Base-by-base conservation (phyloP, 2,329 filamentous ascomycete genomes). In the Orbilia brochopaga region DNA sequence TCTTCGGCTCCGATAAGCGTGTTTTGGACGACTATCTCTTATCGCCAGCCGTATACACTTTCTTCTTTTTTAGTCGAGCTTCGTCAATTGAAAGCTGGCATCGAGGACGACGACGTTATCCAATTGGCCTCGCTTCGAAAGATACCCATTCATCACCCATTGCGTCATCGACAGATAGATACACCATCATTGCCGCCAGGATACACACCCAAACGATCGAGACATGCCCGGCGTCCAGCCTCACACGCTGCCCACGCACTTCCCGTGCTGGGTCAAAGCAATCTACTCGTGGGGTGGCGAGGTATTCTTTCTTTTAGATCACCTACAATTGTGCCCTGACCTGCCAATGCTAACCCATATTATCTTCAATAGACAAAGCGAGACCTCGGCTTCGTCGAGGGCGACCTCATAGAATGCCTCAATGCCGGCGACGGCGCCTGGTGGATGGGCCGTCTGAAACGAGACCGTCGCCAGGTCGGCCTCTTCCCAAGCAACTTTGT, bases 401-500 rank as follows among this genome's bases (percentile, higher is more conserved):
- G 94, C 74, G 94, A 99, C 80, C 81, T 99, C 75, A 99, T 99
- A 79, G 94, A 99, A 85, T 97, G 93, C 78, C 84, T 99, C 59
- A 99, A 99, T 79, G 94, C 94, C 19, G 94, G 94, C 74, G 94
- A 99, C 81, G 94, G 94, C 58, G 92, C 91, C 52, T 99, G 94
- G 94, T 99, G 94, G 94, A 96, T 92, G 81, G 94, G 94, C 53
- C 87, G 93, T 74, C 81, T 99, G 78, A 90, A 88, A 78, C 87
- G 94, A 76, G 94, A 99, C 81, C 89, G 90, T 79, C 87, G 92
- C 78, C 92, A 93, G 77, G 88, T 97, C 77, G 94, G 94, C 60
- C 83, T 94, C 19, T 99, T 99, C 78, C 94, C 94, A 0, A 97
- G 92, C 77, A 99, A 99, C 81, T 99, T 99, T 78, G 94, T 99